Evolutionary conservation across 2,329 filamentous ascomycete species (phyloP), one percentile per base, ranked within the genome.

Genomic region (Phoma sp.): DNA sequence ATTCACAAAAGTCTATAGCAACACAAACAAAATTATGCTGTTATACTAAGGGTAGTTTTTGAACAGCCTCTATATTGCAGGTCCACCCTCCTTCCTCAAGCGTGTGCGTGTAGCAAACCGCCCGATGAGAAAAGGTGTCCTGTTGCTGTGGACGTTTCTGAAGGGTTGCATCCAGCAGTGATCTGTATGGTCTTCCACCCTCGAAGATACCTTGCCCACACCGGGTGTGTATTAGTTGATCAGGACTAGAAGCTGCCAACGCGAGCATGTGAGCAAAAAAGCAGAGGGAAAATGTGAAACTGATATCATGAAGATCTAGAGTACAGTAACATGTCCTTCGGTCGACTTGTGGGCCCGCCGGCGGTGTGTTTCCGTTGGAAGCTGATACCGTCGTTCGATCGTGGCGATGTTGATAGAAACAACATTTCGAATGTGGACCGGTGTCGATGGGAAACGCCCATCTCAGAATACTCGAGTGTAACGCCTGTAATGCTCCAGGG

Each of bases 91-190:
- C 71, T 61, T 74, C 73, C 64, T 74, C 70, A 59, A 71, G 59
- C 54, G 53, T 60, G 61, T 57, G 61, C 72, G 45, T 64, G 29
- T 55, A 68, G 72, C 68, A 62, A 61, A 44, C 37, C 37, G 51
- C 61, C 64, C 61, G 64, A 74, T 73, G 73, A 75, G 72, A 74
- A 75, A 75, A 72, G 69, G 64, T 61, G 64, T 63, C 59, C 46
- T 51, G 25, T 59, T 57, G 39, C 55, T 51, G 51, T 45, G 39
- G 54, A 63, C 48, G 48, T 55, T 60, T 58, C 59, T 57, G 53
- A 51, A 47, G 47, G 43, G 37, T 19, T 32, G 3, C 7, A 33
- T 35, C 38, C 2, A 36, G 38, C 49, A 39, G 53, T 57, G 31
- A 52, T 47, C 29, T 44, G 37, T 33, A 40, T 61, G 44, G 41